Conservation (phyloP, 2,329 filamentous ascomycete genomes). For the Alternaria triticina region DNA sequence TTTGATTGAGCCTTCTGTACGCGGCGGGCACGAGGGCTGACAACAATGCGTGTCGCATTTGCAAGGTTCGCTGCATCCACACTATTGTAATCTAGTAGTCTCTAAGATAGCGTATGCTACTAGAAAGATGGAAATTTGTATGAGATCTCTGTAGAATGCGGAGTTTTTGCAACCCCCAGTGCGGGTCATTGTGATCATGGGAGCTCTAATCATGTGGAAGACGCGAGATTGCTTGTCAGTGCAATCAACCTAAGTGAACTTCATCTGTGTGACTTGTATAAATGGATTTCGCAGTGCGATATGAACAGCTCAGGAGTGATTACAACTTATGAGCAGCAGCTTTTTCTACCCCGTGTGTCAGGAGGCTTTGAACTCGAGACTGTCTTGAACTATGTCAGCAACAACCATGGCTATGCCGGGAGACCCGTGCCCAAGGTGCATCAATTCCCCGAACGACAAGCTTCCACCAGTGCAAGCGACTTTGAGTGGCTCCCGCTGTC, state of each 20-base stretch:
- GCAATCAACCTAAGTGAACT: background rate
- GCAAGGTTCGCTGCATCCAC: background rate
- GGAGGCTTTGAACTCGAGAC: background rate
- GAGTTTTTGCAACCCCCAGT: background rate
- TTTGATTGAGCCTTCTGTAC: background rate
- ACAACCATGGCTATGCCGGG: background rate
- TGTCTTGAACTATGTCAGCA: background rate
- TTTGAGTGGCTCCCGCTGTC: slow-evolving; percentile 10
- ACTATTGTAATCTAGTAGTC: background rate
- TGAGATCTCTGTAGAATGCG: background rate
- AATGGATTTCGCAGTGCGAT: background rate
- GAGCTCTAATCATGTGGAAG: background rate
- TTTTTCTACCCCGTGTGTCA: background rate
- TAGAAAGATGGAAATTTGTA: background rate
- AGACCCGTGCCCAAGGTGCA: background rate
- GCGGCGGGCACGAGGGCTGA: background rate
- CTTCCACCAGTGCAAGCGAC: background rate
- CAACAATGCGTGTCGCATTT: background rate
- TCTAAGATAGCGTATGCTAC: background rate
- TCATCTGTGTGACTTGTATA: background rate
- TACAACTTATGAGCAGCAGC: background rate
- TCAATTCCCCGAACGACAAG: slow-evolving; percentile 2
- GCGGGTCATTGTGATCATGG: background rate
- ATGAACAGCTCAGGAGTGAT: background rate
- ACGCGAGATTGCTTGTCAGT: background rate